Percentiles rank a stretch among this genome's conserved stretches.
Evolutionary conservation across 1,284 basidiomycete genomes (phyloP).

Genomic region (Microbotryomycetes sp.): DNA sequence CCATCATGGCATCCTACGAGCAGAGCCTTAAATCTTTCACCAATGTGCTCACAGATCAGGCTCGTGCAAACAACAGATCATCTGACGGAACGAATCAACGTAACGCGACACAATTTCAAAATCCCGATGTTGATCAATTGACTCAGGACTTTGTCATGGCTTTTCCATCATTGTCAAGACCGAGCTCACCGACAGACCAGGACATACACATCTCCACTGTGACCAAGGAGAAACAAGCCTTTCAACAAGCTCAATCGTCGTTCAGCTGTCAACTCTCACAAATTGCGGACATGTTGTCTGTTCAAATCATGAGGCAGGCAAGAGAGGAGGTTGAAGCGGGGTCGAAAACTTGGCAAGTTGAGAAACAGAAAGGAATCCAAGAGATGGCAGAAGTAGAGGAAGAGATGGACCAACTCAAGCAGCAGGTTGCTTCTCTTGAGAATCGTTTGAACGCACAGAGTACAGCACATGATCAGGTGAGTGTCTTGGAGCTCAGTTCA

Average conservation of each 20-base stretch:
- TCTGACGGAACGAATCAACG: too few relatives aligned
- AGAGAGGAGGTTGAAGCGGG: too few relatives aligned
- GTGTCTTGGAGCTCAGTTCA: too few relatives aligned
- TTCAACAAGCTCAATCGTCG: neutral
- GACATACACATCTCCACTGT: too few relatives aligned
- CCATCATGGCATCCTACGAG: neutral
- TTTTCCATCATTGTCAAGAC: neutral
- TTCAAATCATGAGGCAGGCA: neutral
- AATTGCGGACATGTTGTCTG: neutral
- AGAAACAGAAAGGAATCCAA: neutral
- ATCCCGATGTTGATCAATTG: neutral
- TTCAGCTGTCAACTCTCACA: neutral
- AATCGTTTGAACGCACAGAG: neutral
- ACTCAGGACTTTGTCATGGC: neutral
- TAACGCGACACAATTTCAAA: too few relatives aligned
- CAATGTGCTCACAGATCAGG: too few relatives aligned
- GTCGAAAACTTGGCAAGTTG: neutral
- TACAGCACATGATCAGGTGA: neutral
- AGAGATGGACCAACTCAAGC: neutral
- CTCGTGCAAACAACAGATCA: too few relatives aligned
- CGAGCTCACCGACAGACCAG: neutral
- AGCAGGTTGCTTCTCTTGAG: neutral
- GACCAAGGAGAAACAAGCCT: too few relatives aligned
- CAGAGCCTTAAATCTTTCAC: too few relatives aligned
- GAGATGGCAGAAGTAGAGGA: neutral